Conservation (phyloP, 257 asterid genomes). For the Solanum piurae region DNA sequence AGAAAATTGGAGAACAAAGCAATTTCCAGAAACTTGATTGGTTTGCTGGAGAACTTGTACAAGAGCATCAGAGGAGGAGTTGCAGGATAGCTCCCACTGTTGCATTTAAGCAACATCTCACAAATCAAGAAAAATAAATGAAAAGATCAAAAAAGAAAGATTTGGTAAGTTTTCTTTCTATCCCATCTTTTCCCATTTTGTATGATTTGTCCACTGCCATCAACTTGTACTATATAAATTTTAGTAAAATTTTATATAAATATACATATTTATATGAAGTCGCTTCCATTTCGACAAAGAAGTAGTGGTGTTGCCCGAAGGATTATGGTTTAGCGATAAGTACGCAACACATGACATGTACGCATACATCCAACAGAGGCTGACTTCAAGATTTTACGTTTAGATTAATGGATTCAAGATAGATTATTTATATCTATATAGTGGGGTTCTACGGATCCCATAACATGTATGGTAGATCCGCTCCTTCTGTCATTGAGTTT, state of each 20-base stretch:
- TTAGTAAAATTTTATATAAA: background rate
- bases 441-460: background rate
- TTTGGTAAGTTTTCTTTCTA: conserved; percentile 22
- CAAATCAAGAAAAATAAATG: background rate
- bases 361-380: background rate
- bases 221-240: background rate
- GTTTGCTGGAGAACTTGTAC: conserved; percentile 74
- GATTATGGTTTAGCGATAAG: background rate
- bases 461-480: background rate
- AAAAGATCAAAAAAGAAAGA: background rate
- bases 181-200: background rate
- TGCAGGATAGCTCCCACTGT: conserved; percentile 74
- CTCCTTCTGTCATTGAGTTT: background rate
- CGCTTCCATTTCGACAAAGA: background rate
- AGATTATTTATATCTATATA: background rate
- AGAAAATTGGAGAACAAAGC: conserved; percentile 55
- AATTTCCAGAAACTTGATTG: conserved; percentile 62
- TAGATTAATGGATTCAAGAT: background rate
- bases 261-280: background rate
- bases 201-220: background rate
- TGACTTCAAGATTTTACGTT: background rate
- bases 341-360: background rate
- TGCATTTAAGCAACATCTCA: conserved; percentile 51
- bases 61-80: conserved; percentile 86
- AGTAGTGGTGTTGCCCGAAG: background rate